Base-by-base conservation (phyloP, 2,329 filamentous ascomycete genomes). In the Beauveria sp. region DNA sequence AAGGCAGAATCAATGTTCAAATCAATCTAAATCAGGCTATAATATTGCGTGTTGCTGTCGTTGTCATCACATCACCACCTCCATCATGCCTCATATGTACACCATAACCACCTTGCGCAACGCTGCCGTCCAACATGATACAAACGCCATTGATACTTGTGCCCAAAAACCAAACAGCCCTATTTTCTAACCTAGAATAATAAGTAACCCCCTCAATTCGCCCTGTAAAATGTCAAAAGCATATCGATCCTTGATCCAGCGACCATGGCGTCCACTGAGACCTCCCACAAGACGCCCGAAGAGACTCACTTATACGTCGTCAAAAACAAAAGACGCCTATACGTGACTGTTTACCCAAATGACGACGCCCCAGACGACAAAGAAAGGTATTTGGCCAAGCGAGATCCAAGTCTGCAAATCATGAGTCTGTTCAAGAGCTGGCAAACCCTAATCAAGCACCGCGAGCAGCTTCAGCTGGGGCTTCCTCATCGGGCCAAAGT, bases 381-480 rank as follows among this genome's bases (percentile, higher is more conserved):
- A 30, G 42, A 60, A 49, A 60, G 58, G 58, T 60, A 60, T 6
- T 10, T 22, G 2, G 8, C 9, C 34, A 38, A 16, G 18, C 24
- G 3, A 3, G 2, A 3, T 38, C 5, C 20, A 3, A 38, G 20
- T 47, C 43, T 57, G n/a, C 18, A 22, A 9, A 24, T 38, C 14
- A 34, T 24, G 12, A 46, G 53, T 56, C 18, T 26, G n/a, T 30
- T 22, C 26, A 24, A 46, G 20, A 26, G 2, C 3, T 8, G 30
- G 20, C 8, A 12, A n/a, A 43, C 38, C 43, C 46, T 54, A 45
- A 54, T 26, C 34, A 20, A 12, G 18, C 7, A 16, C 28, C 38
- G 30, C 24, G 43, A 49, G 52, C 53, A 62, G 60, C 46, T 57
- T 57, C 40, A 62, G 38, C 46, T 62, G 60, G 60, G 60, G 60